These are phyloP conservation scores for Ceratocystis cacaofunesta DNA, from an alignment of 2,329 filamentous ascomycete species.

Conservation along the genomic window DNA sequence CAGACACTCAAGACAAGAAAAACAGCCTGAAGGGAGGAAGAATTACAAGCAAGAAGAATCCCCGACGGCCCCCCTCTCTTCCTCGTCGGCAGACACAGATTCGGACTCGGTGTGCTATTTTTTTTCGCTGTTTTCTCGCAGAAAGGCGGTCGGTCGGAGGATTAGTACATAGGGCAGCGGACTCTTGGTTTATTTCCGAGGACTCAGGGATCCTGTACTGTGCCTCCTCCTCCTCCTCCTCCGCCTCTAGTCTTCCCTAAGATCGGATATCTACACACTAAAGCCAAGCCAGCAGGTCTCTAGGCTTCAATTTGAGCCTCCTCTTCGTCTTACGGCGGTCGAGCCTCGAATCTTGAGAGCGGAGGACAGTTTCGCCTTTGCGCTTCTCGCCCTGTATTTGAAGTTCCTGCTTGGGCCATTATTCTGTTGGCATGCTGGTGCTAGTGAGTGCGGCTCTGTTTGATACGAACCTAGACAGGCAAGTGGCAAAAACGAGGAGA, in stretches of 20 bases:
- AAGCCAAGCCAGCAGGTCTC: not conserved
- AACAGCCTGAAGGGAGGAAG: not conserved
- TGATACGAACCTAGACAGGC: not conserved
- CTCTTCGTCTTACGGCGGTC: not conserved
- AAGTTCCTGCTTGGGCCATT: not conserved
- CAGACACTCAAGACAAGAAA: not conserved
- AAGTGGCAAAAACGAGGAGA: not conserved
- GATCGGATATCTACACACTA: not conserved
- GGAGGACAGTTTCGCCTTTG: not conserved
- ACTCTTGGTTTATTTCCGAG: too few species aligned
- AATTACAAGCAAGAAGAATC: not conserved
- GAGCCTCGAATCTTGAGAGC: not conserved
- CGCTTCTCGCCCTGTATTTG: not conserved
- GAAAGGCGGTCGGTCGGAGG: too few species aligned
- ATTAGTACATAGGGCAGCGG: too few species aligned
- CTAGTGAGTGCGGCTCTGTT: not conserved
- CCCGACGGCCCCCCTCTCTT: not conserved
- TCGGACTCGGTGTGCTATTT: too few species aligned
- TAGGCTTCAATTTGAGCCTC: not conserved
- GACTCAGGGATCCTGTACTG: too few species aligned
- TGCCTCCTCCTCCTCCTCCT: not conserved
- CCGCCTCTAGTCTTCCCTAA: not conserved
- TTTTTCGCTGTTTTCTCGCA: too few species aligned
- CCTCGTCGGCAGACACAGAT: too few species aligned
- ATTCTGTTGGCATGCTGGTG: not conserved